These are phyloP conservation scores for Leccinum subatratum DNA, from an alignment of 1,284 basidiomycete species.

Conservation along the genomic window DNA sequence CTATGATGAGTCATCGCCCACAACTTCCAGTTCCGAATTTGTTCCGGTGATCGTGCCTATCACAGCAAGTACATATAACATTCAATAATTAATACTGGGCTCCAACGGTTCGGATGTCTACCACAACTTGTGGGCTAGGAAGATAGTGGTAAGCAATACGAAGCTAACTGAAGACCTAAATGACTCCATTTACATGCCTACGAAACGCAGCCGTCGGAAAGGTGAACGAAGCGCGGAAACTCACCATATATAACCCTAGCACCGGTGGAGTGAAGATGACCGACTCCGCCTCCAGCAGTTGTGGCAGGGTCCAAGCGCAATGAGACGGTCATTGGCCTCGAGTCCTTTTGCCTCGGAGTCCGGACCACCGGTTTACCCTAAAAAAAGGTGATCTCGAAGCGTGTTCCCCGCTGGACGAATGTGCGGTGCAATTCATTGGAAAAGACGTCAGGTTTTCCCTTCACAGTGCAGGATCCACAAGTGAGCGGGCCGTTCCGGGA, in stretches of 20 bases:
- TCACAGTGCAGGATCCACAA: neutral
- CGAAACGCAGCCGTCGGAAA: neutral
- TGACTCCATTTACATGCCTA: neutral
- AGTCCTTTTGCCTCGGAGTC: neutral
- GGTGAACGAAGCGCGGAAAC: neutral
- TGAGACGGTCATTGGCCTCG: neutral
- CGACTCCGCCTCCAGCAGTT: neutral
- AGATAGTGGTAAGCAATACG: neutral
- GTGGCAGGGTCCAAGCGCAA: neutral
- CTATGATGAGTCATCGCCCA: constrained; percentile 19
- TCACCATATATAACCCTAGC: neutral
- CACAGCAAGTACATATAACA: neutral
- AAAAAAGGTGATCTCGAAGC: neutral
- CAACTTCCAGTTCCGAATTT: neutral
- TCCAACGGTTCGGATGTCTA: neutral
- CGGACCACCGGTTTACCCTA: neutral
- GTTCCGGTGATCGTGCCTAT: neutral
- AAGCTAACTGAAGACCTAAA: too few species aligned
- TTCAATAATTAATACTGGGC: neutral
- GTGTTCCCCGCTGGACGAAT: neutral
- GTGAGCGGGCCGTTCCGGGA: neutral
- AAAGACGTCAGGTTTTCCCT: neutral
- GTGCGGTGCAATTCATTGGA: neutral
- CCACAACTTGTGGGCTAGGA: constrained; percentile 21
- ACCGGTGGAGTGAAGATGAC: too few species aligned